Evolutionary conservation across 2,329 filamentous ascomycete genomes (phyloP).

Genomic region (Paraphoma sp.): DNA sequence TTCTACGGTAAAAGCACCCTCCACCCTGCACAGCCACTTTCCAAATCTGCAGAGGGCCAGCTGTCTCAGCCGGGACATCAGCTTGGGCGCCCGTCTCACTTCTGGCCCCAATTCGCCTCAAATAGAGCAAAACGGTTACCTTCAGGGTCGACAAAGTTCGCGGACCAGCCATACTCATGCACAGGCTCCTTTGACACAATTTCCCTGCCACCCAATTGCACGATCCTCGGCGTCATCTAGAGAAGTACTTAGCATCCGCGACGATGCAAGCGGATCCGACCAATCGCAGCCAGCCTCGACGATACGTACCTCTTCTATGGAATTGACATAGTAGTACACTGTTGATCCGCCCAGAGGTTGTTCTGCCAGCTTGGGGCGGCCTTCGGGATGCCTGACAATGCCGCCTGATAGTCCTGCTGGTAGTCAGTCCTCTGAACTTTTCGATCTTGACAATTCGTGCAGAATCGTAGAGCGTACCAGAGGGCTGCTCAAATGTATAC

Average conservation of each 20-base stretch:
- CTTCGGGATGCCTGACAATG: conserved; percentile 22
- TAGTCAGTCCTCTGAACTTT: not conserved
- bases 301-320: conserved; percentile 25
- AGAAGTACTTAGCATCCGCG: not conserved
- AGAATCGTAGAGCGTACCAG: conserved; percentile 7
- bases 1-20: too few species aligned
- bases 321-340: conserved; percentile 21
- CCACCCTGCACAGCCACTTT: too few species aligned
- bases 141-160: conserved; percentile 27
- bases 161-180: conserved; percentile 21
- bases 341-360: conserved; percentile 24
- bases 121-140: conserved; percentile 27
- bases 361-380: conserved; percentile 8
- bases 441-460: too few species aligned
- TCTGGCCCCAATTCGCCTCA: conserved; percentile 14
- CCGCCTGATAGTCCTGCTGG: conserved; percentile 19
- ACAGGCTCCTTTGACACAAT: conserved; percentile 18
- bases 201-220: conserved; percentile 18
- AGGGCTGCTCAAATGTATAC: conserved; percentile 18
- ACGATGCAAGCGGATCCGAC: too few species aligned
- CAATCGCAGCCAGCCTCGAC: not conserved
- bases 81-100: not conserved
- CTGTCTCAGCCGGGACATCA: not conserved
- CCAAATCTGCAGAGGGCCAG: not conserved
- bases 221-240: conserved; percentile 19